A percentile compares a stretch with the other conserved stretches of the same genome.
phyloP scores from a whole-genome alignment of 2,329 filamentous ascomycete species.

The Metarhizium sp. region DNA sequence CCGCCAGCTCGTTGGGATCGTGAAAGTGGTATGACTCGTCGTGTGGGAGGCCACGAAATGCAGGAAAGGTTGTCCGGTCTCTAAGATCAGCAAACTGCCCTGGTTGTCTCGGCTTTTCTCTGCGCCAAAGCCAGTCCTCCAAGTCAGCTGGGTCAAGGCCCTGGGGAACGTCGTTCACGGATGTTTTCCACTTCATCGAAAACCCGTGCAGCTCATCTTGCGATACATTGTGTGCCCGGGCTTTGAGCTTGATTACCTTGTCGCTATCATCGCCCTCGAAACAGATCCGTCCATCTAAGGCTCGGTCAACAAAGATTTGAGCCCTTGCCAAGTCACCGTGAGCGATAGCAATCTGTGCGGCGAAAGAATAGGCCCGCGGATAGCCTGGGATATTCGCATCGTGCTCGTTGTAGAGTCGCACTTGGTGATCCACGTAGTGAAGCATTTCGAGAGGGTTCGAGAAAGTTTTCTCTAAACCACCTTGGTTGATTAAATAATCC shows the following conservation, averaged over 20 bases:
- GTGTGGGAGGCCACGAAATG: not conserved
- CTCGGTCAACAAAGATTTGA: not conserved
- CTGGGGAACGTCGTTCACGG: not conserved
- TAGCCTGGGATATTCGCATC: not conserved
- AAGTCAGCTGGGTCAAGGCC: not conserved
- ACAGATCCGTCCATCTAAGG: not conserved
- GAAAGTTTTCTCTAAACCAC: too few relatives aligned
- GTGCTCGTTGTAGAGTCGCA: not conserved
- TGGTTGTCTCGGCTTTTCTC: not conserved
- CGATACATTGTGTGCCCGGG: not conserved
- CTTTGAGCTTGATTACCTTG: not conserved
- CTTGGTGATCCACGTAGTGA: not conserved
- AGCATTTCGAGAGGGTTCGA: not conserved
- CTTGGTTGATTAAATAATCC: not conserved
- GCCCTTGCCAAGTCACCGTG: not conserved
- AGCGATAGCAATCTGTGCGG: not conserved
- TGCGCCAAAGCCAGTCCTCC: not conserved
- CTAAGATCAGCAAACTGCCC: not conserved
- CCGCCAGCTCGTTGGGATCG: not conserved
- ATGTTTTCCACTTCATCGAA: not conserved
- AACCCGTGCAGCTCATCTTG: not conserved
- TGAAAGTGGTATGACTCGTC: not conserved
- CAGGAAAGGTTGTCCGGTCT: not conserved
- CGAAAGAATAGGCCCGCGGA: accelerated
- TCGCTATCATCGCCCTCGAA: not conserved